These are phyloP conservation scores for Hordeum marinum DNA, from an alignment of 176 grass and related monocot genomes.

Conservation along the genomic window DNA sequence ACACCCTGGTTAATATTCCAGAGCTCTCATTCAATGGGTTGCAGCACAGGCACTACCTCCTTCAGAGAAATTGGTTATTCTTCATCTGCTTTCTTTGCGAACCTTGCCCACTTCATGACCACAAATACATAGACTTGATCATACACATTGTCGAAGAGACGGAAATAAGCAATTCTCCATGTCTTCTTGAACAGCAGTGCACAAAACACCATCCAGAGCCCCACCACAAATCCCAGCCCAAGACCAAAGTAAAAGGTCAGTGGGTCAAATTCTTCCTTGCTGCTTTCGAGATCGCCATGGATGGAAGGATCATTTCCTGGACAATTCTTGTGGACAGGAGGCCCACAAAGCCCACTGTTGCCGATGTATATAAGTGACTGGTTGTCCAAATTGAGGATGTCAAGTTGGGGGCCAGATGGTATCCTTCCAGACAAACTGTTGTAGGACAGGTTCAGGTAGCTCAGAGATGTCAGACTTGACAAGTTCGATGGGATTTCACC, in stretches of 20 bases:
- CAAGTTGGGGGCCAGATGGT: not conserved
- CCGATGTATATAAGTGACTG: slow-evolving; percentile 7
- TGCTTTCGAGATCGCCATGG: not conserved
- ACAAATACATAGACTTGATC: not conserved
- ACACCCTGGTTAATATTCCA: no score
- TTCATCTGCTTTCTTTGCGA: not conserved
- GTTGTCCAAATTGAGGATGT: not conserved
- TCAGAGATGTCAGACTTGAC: no score
- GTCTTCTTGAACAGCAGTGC: slow-evolving; percentile 8
- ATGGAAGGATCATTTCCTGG: not conserved
- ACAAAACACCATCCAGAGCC: slow-evolving; percentile 23
- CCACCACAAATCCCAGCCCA: slow-evolving; percentile 13
- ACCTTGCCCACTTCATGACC: not conserved
- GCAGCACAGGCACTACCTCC: no score
- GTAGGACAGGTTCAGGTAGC: no score
- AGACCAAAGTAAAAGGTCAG: not conserved
- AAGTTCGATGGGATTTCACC: no score
- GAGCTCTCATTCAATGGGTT: no score
- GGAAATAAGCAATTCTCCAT: slow-evolving; percentile 33
- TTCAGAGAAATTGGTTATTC: not conserved
- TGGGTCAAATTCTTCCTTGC: not conserved
- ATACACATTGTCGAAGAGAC: not conserved
- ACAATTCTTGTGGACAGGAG: slow-evolving; percentile 20
- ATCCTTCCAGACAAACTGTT: no score
- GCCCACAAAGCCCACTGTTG: slow-evolving; percentile 18